Evolutionary conservation across 768 basidiomycete species (phyloP).

Genomic region (Roridomyces roridus): DNA sequence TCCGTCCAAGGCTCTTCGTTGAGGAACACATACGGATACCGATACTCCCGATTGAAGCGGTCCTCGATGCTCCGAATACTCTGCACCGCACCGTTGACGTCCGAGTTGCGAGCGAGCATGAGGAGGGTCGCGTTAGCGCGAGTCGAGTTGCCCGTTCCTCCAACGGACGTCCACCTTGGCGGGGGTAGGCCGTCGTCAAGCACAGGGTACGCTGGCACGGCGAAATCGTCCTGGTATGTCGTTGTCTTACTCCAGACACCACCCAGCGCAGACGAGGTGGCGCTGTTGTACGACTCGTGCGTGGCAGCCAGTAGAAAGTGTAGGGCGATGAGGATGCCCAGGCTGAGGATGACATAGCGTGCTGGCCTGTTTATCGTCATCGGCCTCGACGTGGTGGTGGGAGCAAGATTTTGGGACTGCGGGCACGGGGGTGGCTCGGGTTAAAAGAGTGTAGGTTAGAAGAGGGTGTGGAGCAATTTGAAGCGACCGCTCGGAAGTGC

Average conservation of each 20-base stretch:
- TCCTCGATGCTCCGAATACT: slow-evolving; percentile 84
- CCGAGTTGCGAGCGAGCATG: slow-evolving; percentile 70
- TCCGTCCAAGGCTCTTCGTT: slow-evolving; percentile 85
- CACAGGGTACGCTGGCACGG: slow-evolving; percentile 44
- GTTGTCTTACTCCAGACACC: slow-evolving; percentile 5
- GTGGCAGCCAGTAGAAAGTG: slow-evolving; percentile 60
- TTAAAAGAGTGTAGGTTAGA: no score
- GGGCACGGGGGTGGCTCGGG: no score
- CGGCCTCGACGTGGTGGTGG: no score
- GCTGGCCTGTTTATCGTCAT: slow-evolving; percentile 17
- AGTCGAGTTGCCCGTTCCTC: background rate
- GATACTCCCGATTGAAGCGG: slow-evolving; percentile 77
- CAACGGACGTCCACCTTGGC: slow-evolving; percentile 10
- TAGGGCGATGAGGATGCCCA: slow-evolving; percentile 14
- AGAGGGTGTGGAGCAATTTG: no score
- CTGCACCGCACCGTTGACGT: slow-evolving; percentile 62
- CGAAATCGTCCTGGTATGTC: slow-evolving; percentile 26
- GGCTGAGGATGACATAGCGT: slow-evolving; percentile 14
- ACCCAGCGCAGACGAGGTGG: slow-evolving; percentile 43
- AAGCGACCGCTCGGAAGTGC: no score
- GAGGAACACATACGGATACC: slow-evolving; percentile 87
- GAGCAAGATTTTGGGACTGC: no score
- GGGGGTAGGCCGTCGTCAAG: slow-evolving; percentile 16
- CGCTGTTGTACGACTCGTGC: slow-evolving; percentile 56
- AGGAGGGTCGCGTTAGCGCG: slow-evolving; percentile 51